These are phyloP conservation scores for Suillus clintonianus DNA, from an alignment of 768 basidiomycete species.

Conservation along the genomic window DNA sequence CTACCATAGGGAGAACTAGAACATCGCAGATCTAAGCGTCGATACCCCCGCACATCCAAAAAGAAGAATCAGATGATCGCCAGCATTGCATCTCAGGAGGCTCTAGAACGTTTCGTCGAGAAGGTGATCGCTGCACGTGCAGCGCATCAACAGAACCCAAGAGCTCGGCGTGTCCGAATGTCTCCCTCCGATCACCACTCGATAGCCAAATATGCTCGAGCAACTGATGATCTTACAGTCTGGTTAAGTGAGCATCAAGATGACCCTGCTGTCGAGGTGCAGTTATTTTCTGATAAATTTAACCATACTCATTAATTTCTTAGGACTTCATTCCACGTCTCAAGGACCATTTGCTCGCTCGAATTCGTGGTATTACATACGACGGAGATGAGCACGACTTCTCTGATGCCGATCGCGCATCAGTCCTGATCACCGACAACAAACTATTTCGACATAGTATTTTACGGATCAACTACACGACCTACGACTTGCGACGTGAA, in stretches of 20 bases:
- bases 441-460: conserved; percentile 35
- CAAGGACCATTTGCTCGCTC: conserved; percentile 10
- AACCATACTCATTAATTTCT: no score
- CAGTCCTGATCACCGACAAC: conserved; percentile 26
- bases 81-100: conserved; percentile 24
- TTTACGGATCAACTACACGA: conserved; percentile 33
- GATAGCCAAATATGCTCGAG: conserved; percentile 16
- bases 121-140: conserved; percentile 10
- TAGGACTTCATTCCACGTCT: conserved; percentile 32
- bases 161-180: background rate
- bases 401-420: conserved; percentile 20
- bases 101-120: conserved; percentile 16
- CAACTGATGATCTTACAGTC: conserved; percentile 12
- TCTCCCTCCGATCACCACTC: conserved; percentile 11
- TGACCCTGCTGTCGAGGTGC: no score
- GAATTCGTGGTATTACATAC: conserved; percentile 1
- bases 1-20: conserved; percentile 41
- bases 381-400: conserved; percentile 18
- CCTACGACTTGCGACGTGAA: conserved; percentile 21
- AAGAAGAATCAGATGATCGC: conserved; percentile 12
- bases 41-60: conserved; percentile 39
- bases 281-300: no score
- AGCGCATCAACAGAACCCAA: background rate
- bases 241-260: no score
- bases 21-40: conserved; percentile 35